Evolutionary conservation across 306 rosid species (phyloP).

Genomic region (Rosa lucieae): DNA sequence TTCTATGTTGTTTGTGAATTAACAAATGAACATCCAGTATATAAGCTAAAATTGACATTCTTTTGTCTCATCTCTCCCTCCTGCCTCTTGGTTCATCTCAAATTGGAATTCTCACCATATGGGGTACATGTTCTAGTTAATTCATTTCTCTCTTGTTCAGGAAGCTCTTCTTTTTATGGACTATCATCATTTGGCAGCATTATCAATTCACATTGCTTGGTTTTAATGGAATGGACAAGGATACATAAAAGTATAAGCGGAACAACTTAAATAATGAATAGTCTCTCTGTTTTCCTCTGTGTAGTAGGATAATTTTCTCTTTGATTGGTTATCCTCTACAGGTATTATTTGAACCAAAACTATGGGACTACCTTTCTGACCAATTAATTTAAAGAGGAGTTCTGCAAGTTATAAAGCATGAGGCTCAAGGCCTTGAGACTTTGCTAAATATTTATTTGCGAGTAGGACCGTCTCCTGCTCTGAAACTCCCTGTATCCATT

Average conservation of each 20-base stretch:
- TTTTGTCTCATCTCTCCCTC: background rate
- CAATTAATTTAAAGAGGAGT: slow-evolving; percentile 73
- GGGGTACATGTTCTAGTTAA: slow-evolving; percentile 3
- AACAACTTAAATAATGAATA: no score
- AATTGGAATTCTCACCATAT: background rate
- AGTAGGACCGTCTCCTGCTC: slow-evolving; percentile 83
- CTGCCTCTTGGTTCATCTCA: background rate
- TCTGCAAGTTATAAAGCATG: slow-evolving; percentile 96
- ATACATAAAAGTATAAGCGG: no score
- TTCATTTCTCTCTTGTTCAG: slow-evolving; percentile 5
- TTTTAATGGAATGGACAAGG: no score
- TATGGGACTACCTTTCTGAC: slow-evolving; percentile 82
- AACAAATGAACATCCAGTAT: no score
- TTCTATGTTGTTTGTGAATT: background rate
- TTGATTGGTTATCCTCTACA: slow-evolving; percentile 34
- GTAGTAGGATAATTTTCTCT: background rate
- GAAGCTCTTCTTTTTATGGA: background rate
- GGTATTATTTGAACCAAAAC: slow-evolving; percentile 85
- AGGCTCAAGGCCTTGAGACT: slow-evolving; percentile 56
- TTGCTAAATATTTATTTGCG: slow-evolving; percentile 82
- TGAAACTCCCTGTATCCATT: slow-evolving; percentile 87
- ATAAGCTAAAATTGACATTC: background rate
- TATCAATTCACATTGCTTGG: no score
- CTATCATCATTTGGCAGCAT: background rate
- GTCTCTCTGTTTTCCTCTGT: background rate